Percentiles rank a stretch among this genome's conserved stretches.
phyloP scores from a whole-genome alignment of 2,329 filamentous ascomycete species.

The Penicillium sp. region DNA sequence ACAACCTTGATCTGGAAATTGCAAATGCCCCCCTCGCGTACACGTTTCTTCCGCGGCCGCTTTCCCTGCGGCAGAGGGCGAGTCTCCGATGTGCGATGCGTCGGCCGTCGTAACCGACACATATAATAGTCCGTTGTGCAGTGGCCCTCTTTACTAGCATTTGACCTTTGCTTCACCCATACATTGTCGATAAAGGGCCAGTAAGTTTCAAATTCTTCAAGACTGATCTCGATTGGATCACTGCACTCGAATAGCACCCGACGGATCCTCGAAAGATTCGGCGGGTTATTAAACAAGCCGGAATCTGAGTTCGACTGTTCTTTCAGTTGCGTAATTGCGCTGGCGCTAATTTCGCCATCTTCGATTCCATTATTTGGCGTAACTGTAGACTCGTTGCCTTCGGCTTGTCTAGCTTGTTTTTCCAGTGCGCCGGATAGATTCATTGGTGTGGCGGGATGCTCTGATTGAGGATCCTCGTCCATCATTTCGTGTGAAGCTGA shows the following conservation, averaged over 20 bases:
- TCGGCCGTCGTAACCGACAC: slow-evolving; percentile 49
- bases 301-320: slow-evolving; percentile 17
- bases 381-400: background rate
- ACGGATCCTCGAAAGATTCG: slow-evolving; percentile 48
- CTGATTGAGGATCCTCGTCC: slow-evolving; percentile 12
- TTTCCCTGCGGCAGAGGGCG: slow-evolving; percentile 51
- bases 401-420: slow-evolving; percentile 20
- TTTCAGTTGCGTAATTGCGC: background rate
- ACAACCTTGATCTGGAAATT: slow-evolving; percentile 54
- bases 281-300: slow-evolving; percentile 47
- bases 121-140: slow-evolving; percentile 53
- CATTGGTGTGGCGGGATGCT: slow-evolving; percentile 14
- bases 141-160: slow-evolving; percentile 46
- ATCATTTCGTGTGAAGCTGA: slow-evolving; percentile 6
- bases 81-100: slow-evolving; percentile 44
- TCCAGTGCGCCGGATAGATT: slow-evolving; percentile 26
- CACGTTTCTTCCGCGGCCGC: slow-evolving; percentile 48
- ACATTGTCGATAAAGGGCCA: slow-evolving; percentile 56
- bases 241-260: slow-evolving; percentile 51
- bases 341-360: no score
- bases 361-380: background rate
- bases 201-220: slow-evolving; percentile 52
- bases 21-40: slow-evolving; percentile 51
- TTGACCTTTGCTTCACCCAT: slow-evolving; percentile 53
- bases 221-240: slow-evolving; percentile 51